Evolutionary conservation across 768 basidiomycete species (phyloP), one percentile per base, ranked within the genome.

Genomic region (Saitozyma sp.): DNA sequence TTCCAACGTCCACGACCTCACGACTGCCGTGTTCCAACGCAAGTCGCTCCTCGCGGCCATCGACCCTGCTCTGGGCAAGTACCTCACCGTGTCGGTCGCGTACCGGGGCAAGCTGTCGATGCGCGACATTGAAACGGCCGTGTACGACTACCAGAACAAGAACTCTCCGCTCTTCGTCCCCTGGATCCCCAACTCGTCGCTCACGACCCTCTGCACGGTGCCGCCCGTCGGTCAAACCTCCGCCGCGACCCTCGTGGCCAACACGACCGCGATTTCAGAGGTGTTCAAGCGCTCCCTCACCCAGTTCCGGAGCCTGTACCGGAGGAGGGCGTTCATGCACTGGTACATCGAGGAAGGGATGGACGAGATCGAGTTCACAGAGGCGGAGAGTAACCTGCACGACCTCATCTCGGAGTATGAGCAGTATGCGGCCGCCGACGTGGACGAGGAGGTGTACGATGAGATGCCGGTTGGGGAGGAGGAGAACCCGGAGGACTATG

Each of bases 271-370:
- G 16, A 74, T 76, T 56, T 64, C 67, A 54, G 75, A 76, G 65
- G 67, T 76, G 3, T 76, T 76, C 75, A 74, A 73, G 64, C 65
- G 75, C 40, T 68, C 65, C 45, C 75, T 74, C 55, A 65, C 48
- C 9, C 73, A 76, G 54, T 76, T 76, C 73, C 65, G 68, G 17
- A 51, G 56, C 20, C 61, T 76, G 56, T 76, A 72, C 66, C 69
- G 64, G 58, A 60, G 75, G 55, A 68, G 67, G 56, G 75, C 75
- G 20, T 76, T 64, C 56, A 53, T 64, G 20, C 71, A 73, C 54
- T 73, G 71, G 71, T 72, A 74, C 67, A 74, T 70, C 56, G 73
- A 69, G 38, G 75, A 74, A 53, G 72, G 75, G 49, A 74, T 74
- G 72, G 64, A 59, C 59, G 69, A 58, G 64, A 66, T 71, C 66